phyloP scores from a whole-genome alignment of 495 filamentous ascomycete genomes.

The Lasiosphaeria ovina region DNA sequence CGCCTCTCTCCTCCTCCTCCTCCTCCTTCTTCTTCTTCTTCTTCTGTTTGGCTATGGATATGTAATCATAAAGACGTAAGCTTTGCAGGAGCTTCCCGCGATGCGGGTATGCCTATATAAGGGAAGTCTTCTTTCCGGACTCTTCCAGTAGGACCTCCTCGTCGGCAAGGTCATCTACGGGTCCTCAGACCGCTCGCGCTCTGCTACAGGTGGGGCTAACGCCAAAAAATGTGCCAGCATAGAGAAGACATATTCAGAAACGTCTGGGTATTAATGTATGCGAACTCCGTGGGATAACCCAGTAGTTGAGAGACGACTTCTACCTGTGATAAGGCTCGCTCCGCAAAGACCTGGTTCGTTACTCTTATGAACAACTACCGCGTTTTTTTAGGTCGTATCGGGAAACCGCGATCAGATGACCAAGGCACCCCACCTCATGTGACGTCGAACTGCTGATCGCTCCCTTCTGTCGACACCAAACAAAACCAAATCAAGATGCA shows the following conservation, averaged over 20 bases:
- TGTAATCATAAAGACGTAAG: neutral
- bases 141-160: neutral
- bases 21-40: too few relatives aligned
- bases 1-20: conserved; percentile 1
- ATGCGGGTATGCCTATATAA: neutral
- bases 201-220: neutral
- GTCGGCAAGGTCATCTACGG: neutral
- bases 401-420: too few relatives aligned
- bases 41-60: neutral
- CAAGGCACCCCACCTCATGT: too few relatives aligned
- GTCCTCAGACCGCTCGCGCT: neutral
- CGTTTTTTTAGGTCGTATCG: neutral
- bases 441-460: too few relatives aligned
- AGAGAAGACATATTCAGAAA: neutral
- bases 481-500: too few relatives aligned
- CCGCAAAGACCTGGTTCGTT: neutral
- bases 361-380: neutral
- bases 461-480: too few relatives aligned
- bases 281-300: neutral
- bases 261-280: neutral
- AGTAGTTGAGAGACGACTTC: neutral
- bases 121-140: neutral
- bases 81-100: neutral
- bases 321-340: conserved; percentile 1
- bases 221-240: neutral